Conservation (phyloP, 2,329 filamentous ascomycete species). For the Acrocalymma vagum region DNA sequence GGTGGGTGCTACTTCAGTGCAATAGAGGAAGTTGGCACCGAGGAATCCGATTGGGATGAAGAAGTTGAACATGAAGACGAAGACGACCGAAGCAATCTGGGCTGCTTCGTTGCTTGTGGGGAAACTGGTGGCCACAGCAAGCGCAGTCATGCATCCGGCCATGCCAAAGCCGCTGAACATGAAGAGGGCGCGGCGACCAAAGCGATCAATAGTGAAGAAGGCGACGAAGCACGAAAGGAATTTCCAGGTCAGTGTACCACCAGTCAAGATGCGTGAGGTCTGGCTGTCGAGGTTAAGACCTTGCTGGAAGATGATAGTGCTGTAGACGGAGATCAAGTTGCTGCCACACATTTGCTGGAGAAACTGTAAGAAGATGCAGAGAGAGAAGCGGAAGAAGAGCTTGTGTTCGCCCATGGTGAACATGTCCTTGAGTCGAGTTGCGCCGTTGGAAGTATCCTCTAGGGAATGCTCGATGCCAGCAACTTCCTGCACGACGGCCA, state of each 20-base stretch:
- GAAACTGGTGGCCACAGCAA: constrained; percentile 62
- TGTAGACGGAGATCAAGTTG: constrained; percentile 60
- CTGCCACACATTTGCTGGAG: constrained; percentile 61
- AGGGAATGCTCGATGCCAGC: constrained; percentile 66
- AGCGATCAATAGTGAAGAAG: constrained; percentile 75
- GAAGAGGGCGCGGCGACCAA: constrained; percentile 69
- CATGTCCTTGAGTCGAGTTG: constrained; percentile 65
- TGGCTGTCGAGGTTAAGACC: constrained; percentile 53
- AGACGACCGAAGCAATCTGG: constrained; percentile 62
- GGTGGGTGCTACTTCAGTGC: constrained; percentile 65
- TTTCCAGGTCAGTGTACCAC: constrained; percentile 66
- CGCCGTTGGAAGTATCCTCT: constrained; percentile 63
- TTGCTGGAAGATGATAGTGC: constrained; percentile 53
- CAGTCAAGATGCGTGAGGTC: constrained; percentile 68
- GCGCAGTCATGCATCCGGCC: constrained; percentile 62
- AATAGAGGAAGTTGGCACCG: constrained; percentile 68
- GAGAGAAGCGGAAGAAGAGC: constrained; percentile 68
- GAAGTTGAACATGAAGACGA: constrained; percentile 68
- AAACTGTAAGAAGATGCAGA: constrained; percentile 61
- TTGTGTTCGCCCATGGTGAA: constrained; percentile 67
- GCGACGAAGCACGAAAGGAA: constrained; percentile 67
- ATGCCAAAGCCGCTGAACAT: constrained; percentile 63
- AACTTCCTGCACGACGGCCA: constrained; percentile 69
- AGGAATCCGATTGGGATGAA: constrained; percentile 69
- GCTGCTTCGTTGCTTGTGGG: constrained; percentile 55